Evolutionary conservation across 1,284 basidiomycete genomes (phyloP).

Genomic region (Apiotrichum brassicae): DNA sequence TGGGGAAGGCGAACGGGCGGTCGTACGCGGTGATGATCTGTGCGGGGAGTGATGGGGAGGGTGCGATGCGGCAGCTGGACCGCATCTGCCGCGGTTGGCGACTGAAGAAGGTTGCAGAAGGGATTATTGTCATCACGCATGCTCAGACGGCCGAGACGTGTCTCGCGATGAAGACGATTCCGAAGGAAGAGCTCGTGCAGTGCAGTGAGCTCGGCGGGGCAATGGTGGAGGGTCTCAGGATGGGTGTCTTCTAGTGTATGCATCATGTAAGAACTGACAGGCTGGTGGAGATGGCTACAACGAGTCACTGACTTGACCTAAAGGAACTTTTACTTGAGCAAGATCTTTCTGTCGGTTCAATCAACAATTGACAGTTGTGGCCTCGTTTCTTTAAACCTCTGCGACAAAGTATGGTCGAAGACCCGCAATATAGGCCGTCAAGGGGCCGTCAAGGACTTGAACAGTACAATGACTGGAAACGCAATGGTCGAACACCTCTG

Average conservation of each 20-base stretch:
- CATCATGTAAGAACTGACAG: not conserved
- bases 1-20: slow-evolving; percentile 12
- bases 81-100: slow-evolving; percentile 14
- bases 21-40: slow-evolving; percentile 16
- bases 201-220: slow-evolving; percentile 11
- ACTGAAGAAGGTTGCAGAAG: slow-evolving; percentile 9
- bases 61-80: slow-evolving; percentile 14
- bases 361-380: too few species aligned
- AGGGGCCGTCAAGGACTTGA: too few species aligned
- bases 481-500: too few species aligned
- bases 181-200: slow-evolving; percentile 2
- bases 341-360: too few species aligned
- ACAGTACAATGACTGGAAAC: too few species aligned
- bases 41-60: slow-evolving; percentile 13
- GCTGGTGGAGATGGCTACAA: too few species aligned
- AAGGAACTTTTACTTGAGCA: too few species aligned
- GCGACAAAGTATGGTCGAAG: too few species aligned
- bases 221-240: slow-evolving; percentile 12
- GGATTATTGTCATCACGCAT: slow-evolving; percentile 11
- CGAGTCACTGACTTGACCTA: too few species aligned
- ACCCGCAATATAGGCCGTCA: too few species aligned
- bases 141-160: slow-evolving; percentile 13
- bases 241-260: slow-evolving; percentile 11
- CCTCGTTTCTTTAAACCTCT: too few species aligned
- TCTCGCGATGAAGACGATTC: slow-evolving; percentile 10